Conservation (phyloP, 148 eudicot species). For the Vaccinium corymbosum region DNA sequence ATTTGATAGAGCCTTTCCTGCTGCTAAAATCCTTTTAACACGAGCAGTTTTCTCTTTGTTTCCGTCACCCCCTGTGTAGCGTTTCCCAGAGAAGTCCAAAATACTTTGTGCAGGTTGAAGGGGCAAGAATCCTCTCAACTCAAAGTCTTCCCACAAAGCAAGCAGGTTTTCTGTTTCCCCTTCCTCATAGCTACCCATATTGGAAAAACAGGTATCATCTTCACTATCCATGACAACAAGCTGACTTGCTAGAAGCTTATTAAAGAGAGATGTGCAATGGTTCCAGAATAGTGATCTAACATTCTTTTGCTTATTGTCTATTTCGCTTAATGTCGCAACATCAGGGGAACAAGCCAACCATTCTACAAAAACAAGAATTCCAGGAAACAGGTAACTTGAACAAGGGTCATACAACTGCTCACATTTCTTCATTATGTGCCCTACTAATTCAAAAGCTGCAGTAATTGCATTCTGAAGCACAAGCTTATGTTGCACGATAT, state of each 20-base stretch:
- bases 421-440: constrained; percentile 43
- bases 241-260: constrained; percentile 42
- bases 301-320: constrained; percentile 30
- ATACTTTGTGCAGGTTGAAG: constrained; percentile 54
- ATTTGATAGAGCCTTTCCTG: constrained; percentile 45
- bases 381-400: constrained; percentile 50
- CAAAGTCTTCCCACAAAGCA: constrained; percentile 60
- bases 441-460: constrained; percentile 46
- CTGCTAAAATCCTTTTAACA: constrained; percentile 47
- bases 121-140: constrained; percentile 55
- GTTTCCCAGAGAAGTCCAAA: constrained; percentile 50
- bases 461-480: constrained; percentile 47
- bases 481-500: constrained; percentile 48
- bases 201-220: constrained; percentile 47
- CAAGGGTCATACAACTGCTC: constrained; percentile 43
- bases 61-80: constrained; percentile 33
- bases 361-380: constrained; percentile 53
- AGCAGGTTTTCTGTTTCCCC: constrained; percentile 40
- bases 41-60: constrained; percentile 48
- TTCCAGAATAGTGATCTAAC: constrained; percentile 48
- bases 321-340: constrained; percentile 34
- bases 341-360: constrained; percentile 58
- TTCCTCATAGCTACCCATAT: constrained; percentile 53
- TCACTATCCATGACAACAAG: constrained; percentile 33
- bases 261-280: constrained; percentile 38